Percentiles rank a stretch among this genome's conserved stretches.
phyloP scores from a whole-genome alignment of 1,139 yeast species.

The Saccharomyces hybrid region DNA sequence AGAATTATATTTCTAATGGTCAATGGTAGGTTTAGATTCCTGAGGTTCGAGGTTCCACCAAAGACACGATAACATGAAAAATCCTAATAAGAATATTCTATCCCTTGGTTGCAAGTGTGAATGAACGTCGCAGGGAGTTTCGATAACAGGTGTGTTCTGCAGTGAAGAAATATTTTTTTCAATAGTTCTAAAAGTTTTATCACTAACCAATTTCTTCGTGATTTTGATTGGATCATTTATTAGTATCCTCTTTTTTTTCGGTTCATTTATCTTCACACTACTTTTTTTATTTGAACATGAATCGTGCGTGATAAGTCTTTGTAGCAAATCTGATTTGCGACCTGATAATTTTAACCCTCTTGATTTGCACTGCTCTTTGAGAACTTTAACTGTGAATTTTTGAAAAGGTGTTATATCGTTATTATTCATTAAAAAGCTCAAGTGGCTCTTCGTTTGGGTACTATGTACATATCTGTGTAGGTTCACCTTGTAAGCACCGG shows the following conservation, averaged over 20 bases:
- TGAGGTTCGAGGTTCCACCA: background rate
- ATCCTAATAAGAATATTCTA: background rate
- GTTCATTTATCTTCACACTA: background rate
- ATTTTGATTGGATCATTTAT: background rate
- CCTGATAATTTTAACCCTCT: conserved; percentile 53
- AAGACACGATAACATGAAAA: background rate
- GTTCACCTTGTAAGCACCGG: background rate
- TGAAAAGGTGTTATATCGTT: conserved; percentile 16
- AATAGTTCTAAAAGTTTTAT: background rate
- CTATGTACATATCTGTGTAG: conserved; percentile 34
- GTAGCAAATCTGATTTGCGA: conserved; percentile 45
- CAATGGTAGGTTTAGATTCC: background rate
- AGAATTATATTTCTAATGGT: background rate
- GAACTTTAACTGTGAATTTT: conserved; percentile 36
- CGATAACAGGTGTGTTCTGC: background rate
- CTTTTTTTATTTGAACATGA: background rate
- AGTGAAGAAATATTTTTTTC: background rate
- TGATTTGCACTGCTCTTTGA: conserved; percentile 46
- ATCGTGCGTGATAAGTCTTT: conserved; percentile 33
- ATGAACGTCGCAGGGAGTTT: background rate
- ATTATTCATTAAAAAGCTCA: conserved; percentile 29
- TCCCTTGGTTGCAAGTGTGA: background rate
- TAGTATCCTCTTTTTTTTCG: background rate
- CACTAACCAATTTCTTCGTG: background rate
- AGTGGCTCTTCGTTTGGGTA: conserved; percentile 34